Evolutionary conservation across 345 rosid genomes (phyloP).

Genomic region (Ceriops tagal): DNA sequence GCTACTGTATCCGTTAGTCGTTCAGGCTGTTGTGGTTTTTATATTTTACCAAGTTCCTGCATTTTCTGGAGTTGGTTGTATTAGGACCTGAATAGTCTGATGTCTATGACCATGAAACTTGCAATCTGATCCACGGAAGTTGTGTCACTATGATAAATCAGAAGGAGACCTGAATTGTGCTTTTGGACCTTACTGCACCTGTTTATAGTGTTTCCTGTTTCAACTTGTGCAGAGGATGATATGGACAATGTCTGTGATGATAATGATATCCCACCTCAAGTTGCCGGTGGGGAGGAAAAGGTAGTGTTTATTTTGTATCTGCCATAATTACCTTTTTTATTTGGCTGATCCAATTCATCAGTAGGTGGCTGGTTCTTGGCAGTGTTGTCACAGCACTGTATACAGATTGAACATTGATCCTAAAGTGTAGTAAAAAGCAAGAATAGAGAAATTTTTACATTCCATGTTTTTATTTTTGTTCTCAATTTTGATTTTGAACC

Average conservation of each 20-base stretch:
- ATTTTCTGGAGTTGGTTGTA: too few relatives aligned
- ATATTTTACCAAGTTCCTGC: too few relatives aligned
- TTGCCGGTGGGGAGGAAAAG: constrained; percentile 31
- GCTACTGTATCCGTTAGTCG: too few relatives aligned
- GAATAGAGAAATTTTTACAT: too few relatives aligned
- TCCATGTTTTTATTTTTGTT: too few relatives aligned
- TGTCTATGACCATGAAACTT: not conserved
- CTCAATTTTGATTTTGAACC: too few relatives aligned
- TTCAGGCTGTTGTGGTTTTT: too few relatives aligned
- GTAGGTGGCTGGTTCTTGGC: not conserved
- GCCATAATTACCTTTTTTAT: not conserved
- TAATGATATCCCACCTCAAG: constrained; percentile 27
- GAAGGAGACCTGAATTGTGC: not conserved
- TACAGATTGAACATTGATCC: not conserved
- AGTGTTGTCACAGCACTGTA: not conserved
- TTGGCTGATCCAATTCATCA: not conserved
- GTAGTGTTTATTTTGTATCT: constrained; percentile 14
- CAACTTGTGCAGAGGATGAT: constrained; percentile 42
- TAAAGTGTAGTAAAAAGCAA: not conserved
- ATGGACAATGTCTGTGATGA: constrained; percentile 34
- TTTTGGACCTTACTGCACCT: not conserved
- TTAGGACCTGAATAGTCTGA: too few relatives aligned
- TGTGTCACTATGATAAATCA: not conserved
- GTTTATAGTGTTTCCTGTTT: not conserved
- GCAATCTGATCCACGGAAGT: not conserved